Evolutionary conservation across 2,329 filamentous ascomycete species (phyloP).

Genomic region (Alternaria arborescens): DNA sequence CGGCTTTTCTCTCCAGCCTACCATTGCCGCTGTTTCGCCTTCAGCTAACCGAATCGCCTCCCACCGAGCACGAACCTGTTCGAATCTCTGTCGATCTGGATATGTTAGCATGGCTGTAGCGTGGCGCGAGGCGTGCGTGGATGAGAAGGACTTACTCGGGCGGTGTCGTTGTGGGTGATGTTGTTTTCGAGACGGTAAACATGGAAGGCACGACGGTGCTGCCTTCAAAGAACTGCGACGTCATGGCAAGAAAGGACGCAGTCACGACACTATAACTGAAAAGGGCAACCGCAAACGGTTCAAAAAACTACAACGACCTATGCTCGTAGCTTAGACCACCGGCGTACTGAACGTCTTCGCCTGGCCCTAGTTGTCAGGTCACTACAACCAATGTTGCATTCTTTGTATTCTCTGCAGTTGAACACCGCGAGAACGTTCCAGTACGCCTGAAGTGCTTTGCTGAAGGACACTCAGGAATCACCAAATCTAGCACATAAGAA

Average conservation of each 20-base stretch:
- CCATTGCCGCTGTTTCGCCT: conserved; percentile 31
- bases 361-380: neutral
- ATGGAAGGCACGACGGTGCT: conserved; percentile 27
- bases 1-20: conserved; percentile 37
- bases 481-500: too few relatives aligned
- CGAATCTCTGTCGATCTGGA: conserved; percentile 44
- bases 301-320: neutral
- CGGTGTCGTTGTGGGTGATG: conserved; percentile 16
- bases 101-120: conserved; percentile 45
- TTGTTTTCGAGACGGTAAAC: conserved; percentile 20
- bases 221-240: conserved; percentile 14
- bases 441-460: neutral
- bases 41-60: conserved; percentile 34
- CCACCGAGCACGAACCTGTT: conserved; percentile 46
- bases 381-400: neutral
- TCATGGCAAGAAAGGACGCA: conserved; percentile 13
- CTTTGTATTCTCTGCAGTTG: accelerated
- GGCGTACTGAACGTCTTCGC: neutral
- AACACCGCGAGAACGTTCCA: neutral
- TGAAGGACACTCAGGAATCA: accelerated
- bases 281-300: neutral
- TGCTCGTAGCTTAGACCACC: neutral
- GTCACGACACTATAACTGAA: neutral
- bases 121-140: conserved; percentile 18
- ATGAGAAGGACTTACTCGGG: conserved; percentile 26